Evolutionary conservation across 2,329 filamentous ascomycete species (phyloP).

Genomic region (Paramyrothecium roridum): DNA sequence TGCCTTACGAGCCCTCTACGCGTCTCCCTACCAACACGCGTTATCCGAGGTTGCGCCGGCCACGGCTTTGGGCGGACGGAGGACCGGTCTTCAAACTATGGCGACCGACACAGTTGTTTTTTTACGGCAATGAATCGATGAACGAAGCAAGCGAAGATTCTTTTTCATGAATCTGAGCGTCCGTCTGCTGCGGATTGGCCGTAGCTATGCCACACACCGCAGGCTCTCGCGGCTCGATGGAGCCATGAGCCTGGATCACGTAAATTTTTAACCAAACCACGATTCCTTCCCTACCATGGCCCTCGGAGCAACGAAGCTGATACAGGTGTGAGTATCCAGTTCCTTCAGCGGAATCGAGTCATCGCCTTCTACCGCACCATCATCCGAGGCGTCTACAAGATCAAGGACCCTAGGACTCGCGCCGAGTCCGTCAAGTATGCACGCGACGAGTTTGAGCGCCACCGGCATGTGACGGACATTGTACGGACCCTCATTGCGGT

Average conservation of each 20-base stretch:
- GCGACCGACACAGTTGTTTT: neutral
- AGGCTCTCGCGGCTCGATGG: constrained; percentile 25
- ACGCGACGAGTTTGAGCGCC: constrained; percentile 59
- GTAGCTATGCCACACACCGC: constrained; percentile 30
- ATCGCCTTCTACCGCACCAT: constrained; percentile 57
- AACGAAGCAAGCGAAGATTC: neutral
- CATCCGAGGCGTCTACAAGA: constrained; percentile 50
- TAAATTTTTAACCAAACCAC: constrained; percentile 27
- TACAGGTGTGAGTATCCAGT: constrained; percentile 39
- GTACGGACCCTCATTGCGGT: constrained; percentile 30
- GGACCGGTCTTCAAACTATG: neutral
- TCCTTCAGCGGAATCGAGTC: constrained; percentile 54
- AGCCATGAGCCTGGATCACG: constrained; percentile 56
- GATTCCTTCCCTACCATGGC: neutral
- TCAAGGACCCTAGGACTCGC: constrained; percentile 47
- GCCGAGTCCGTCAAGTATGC: constrained; percentile 56
- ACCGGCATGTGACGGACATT: constrained; percentile 52
- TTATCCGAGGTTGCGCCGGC: constrained; percentile 2
- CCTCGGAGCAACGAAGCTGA: neutral
- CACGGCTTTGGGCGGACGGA: neutral
- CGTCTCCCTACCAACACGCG: neutral
- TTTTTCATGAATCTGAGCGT: constrained; percentile 18
- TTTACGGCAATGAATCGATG: constrained; percentile 4
- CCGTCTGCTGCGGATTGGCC: constrained; percentile 22
- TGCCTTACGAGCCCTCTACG: neutral